Conservation (phyloP, 176 grass and related monocot species). For the Triticum urartu region DNA sequence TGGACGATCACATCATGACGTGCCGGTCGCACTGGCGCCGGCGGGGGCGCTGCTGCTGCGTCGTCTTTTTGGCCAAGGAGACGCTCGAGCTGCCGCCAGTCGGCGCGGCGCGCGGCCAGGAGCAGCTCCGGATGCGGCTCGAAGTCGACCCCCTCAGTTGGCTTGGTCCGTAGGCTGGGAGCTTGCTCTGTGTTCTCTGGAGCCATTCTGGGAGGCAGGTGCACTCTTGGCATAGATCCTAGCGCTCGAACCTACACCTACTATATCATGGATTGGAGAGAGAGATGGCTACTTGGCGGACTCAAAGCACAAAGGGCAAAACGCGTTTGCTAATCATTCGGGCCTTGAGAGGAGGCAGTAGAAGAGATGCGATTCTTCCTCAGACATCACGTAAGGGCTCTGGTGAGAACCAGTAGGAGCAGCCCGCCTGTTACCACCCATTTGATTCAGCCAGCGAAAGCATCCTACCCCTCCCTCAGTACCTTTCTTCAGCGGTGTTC, state of each 20-base stretch:
- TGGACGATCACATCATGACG: neutral
- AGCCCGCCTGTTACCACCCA: neutral
- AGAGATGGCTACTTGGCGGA: neutral
- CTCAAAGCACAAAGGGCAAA: neutral
- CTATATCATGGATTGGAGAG: neutral
- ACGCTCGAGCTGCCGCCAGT: neutral
- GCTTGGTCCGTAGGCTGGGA: neutral
- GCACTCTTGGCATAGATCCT: neutral
- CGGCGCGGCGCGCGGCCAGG: neutral
- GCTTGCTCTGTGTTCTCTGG: neutral
- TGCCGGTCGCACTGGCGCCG: neutral
- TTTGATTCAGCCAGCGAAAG: too few species aligned
- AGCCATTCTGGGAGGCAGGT: neutral
- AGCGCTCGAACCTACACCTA: neutral
- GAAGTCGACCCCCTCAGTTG: neutral
- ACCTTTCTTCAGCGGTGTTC: neutral
- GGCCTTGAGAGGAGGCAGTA: neutral
- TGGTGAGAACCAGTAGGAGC: neutral
- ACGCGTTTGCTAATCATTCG: too few species aligned
- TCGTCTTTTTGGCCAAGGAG: neutral
- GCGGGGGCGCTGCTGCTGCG: neutral
- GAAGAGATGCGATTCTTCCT: neutral
- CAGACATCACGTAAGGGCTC: neutral
- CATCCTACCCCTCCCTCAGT: too few species aligned
- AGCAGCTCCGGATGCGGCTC: neutral